Conservation (phyloP, 331 rosid genomes). For the Saraca asoca region DNA sequence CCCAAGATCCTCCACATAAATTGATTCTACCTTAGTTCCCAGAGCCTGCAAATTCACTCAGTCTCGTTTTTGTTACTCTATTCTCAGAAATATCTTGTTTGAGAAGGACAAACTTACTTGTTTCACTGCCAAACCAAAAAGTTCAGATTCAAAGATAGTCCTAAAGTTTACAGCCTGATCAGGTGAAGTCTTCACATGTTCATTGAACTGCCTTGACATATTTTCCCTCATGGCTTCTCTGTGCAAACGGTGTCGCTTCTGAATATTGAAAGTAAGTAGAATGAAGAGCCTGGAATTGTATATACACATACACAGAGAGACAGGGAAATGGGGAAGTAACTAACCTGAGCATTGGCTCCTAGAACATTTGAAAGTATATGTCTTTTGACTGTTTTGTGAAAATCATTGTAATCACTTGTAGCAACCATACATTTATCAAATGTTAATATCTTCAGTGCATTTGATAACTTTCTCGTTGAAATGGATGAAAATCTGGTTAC, state of each 20-base stretch:
- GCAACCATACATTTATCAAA: too few species aligned
- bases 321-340: too few species aligned
- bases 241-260: slow-evolving; percentile 72
- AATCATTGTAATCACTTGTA: too few species aligned
- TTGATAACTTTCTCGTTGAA: too few species aligned
- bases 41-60: slow-evolving; percentile 55
- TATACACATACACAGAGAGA: too few species aligned
- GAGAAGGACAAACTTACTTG: slow-evolving; percentile 52
- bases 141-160: slow-evolving; percentile 60
- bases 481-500: too few species aligned
- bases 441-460: too few species aligned
- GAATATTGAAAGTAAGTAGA: slow-evolving; percentile 27
- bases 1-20: slow-evolving; percentile 72
- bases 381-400: too few species aligned
- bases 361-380: too few species aligned
- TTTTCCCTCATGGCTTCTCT: slow-evolving; percentile 66
- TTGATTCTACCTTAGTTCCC: slow-evolving; percentile 56
- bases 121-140: slow-evolving; percentile 71
- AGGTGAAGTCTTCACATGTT: slow-evolving; percentile 51
- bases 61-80: slow-evolving; percentile 5
- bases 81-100: not conserved
- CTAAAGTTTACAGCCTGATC: slow-evolving; percentile 63
- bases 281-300: too few species aligned
- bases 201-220: slow-evolving; percentile 44
- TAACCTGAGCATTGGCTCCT: too few species aligned